These are phyloP conservation scores for Calonectria pauciramosa DNA, from an alignment of 2,329 filamentous ascomycete species.

Conservation along the genomic window DNA sequence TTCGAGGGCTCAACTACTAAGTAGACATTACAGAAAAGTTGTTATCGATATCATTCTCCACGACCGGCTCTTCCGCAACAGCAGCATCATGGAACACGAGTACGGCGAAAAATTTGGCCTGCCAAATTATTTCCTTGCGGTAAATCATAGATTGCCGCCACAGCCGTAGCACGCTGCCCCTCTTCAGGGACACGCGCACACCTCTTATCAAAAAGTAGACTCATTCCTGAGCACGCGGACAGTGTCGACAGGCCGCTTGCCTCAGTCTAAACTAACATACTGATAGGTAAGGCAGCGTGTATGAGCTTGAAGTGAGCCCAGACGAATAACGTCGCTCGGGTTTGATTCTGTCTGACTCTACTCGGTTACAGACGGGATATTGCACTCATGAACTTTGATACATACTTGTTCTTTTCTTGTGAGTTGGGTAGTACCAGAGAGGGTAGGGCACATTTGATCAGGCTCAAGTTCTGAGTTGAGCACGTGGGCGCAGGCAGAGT, in stretches of 20 bases:
- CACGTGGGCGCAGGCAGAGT: slow-evolving; percentile 25
- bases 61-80: background rate
- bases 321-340: background rate
- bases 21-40: background rate
- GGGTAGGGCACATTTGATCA: background rate
- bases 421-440: background rate
- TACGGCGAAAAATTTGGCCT: background rate
- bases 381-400: too few species aligned
- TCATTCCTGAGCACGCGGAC: background rate
- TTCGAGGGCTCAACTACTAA: background rate
- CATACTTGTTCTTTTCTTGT: background rate
- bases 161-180: background rate
- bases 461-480: background rate
- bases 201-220: background rate
- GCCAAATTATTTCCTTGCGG: background rate
- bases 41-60: background rate
- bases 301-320: background rate
- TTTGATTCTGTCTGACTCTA: background rate
- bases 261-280: background rate
- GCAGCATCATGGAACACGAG: background rate
- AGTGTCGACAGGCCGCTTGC: background rate
- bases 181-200: background rate
- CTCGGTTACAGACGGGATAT: background rate
- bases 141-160: background rate
- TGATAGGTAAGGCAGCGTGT: background rate